Evolutionary conservation across 1,284 basidiomycete species (phyloP).

Genomic region (Ustilago loliicola): DNA sequence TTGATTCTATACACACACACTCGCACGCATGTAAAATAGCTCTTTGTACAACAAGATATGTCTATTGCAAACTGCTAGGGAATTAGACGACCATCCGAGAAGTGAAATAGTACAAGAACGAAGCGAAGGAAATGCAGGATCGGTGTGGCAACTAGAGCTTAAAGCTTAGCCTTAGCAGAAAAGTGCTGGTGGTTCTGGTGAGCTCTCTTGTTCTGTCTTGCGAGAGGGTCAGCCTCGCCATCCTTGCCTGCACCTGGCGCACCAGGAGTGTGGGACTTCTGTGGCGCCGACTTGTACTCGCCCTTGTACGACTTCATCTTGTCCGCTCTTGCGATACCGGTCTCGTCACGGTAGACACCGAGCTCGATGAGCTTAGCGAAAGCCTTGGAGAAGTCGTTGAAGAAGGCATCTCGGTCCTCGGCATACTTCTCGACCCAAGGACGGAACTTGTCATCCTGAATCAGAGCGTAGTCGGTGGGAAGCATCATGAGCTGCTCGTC

Average conservation of each 20-base stretch:
- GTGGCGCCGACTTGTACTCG: conserved; percentile 66
- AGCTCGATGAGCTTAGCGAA: conserved; percentile 71
- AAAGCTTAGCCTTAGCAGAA: conserved; percentile 46
- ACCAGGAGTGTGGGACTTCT: conserved; percentile 55
- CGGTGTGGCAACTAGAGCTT: background rate
- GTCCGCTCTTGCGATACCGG: conserved; percentile 65
- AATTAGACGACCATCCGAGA: conserved; percentile 8
- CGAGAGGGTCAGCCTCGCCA: conserved; percentile 50
- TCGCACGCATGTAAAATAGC: background rate
- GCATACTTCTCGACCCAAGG: conserved; percentile 72
- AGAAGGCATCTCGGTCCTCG: conserved; percentile 74
- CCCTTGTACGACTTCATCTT: conserved; percentile 58
- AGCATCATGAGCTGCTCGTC: conserved; percentile 75
- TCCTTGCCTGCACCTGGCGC: conserved; percentile 56
- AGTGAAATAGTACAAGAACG: conserved; percentile 9
- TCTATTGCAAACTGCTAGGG: conserved; percentile 31
- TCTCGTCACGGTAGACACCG: conserved; percentile 69
- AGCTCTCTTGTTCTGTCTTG: conserved; percentile 45
- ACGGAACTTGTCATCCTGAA: conserved; percentile 66
- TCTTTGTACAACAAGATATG: conserved; percentile 15
- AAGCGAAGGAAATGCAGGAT: conserved; percentile 1
- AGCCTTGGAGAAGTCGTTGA: conserved; percentile 73
- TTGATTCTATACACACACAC: too few relatives aligned
- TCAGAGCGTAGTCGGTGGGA: conserved; percentile 71
- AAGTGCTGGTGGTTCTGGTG: conserved; percentile 8